phyloP scores from a whole-genome alignment of 139 green algal species.

The Mesotaenium endlicherianum region DNA sequence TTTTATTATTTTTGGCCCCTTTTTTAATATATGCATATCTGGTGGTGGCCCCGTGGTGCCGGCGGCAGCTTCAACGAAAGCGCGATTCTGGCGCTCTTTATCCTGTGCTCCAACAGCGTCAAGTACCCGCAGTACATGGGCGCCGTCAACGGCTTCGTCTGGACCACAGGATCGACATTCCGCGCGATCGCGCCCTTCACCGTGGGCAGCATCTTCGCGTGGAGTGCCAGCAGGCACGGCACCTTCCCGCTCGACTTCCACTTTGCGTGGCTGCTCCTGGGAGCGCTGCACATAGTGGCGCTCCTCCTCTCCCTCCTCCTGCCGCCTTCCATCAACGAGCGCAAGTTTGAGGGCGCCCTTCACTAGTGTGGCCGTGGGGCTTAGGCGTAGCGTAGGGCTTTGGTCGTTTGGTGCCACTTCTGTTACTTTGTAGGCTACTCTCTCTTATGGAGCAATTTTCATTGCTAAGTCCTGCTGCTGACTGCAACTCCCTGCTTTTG shows the following conservation, averaged over 20 bases:
- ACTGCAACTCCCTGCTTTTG: too few species aligned
- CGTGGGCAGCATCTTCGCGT: background rate
- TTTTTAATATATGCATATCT: too few species aligned
- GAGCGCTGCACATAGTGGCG: background rate
- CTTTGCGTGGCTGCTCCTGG: background rate
- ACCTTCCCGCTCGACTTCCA: slow-evolving; percentile 12
- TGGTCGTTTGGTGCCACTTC: too few species aligned
- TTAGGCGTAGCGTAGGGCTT: too few species aligned
- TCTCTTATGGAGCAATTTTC: too few species aligned
- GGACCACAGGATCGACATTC: background rate
- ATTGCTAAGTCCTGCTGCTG: too few species aligned
- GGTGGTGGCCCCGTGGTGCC: too few species aligned
- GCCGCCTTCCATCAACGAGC: background rate
- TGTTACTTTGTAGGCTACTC: too few species aligned
- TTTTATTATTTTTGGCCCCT: too few species aligned
- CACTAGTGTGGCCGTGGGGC: too few species aligned
- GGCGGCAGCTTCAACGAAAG: slow-evolving; percentile 17
- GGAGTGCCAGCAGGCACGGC: background rate
- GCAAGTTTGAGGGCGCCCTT: too few species aligned
- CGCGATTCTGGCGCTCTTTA: background rate
- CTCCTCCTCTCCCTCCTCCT: background rate
- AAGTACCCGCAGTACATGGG: background rate
- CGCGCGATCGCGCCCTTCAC: background rate
- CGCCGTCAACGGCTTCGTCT: background rate
- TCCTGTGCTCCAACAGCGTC: slow-evolving; percentile 6